These are phyloP conservation scores for Alternaria infectoria DNA, from an alignment of 2,329 filamentous ascomycete species.

Conservation along the genomic window DNA sequence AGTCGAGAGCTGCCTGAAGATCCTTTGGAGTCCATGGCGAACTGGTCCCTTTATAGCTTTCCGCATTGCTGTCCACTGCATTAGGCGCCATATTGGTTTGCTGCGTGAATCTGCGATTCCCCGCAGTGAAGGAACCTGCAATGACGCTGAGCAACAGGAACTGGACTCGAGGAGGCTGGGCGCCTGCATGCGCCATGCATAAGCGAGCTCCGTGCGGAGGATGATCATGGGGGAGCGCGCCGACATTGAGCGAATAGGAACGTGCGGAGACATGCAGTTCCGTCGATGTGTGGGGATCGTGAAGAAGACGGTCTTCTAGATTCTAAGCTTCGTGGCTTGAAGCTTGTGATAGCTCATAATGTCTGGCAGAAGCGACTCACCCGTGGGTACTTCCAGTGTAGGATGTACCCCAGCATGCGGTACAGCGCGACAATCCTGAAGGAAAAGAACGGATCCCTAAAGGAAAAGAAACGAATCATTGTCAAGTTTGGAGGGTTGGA, in stretches of 20 bases:
- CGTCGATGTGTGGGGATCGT: background rate
- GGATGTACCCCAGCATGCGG: background rate
- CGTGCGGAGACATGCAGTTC: background rate
- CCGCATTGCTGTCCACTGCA: background rate
- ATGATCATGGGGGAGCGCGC: conserved; percentile 14
- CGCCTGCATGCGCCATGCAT: conserved; percentile 6
- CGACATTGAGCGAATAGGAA: conserved; percentile 31
- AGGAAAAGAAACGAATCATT: background rate
- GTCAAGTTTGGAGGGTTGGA: background rate
- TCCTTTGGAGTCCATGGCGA: background rate
- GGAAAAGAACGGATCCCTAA: background rate
- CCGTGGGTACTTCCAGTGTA: background rate
- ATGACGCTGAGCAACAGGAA: conserved; percentile 22
- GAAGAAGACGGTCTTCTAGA: background rate
- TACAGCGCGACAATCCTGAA: background rate
- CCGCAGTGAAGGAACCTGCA: conserved; percentile 16
- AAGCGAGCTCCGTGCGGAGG: conserved; percentile 16
- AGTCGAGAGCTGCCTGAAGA: conserved; percentile 11
- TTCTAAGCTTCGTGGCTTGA: conserved; percentile 8
- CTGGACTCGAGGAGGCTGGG: background rate
- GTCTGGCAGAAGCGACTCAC: background rate
- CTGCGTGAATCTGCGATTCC: background rate
- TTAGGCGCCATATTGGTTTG: conserved; percentile 3
- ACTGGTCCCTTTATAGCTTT: conserved; percentile 4
- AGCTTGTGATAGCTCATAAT: conserved; percentile 5